These are phyloP conservation scores for Boletus reticulatus DNA, from an alignment of 768 basidiomycete species.

Conservation along the genomic window DNA sequence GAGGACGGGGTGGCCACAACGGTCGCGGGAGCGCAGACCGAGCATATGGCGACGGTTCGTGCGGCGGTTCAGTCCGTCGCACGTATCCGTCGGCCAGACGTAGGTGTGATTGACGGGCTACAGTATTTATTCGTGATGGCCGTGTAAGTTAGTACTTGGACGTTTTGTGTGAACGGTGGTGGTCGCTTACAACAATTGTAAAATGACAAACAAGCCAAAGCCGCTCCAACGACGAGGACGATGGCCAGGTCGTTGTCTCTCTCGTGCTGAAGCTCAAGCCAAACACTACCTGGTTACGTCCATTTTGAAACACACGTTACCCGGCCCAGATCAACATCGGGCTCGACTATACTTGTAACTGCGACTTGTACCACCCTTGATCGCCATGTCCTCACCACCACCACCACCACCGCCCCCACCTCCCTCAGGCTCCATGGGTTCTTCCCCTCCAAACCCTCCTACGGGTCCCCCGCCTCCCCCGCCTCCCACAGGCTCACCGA, in stretches of 20 bases:
- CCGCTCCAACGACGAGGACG: background rate
- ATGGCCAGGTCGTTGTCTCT: background rate
- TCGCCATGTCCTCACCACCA: slow-evolving; percentile 12
- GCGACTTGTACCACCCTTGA: no score
- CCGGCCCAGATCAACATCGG: slow-evolving; percentile 11
- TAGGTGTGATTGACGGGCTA: background rate
- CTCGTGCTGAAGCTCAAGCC: no score
- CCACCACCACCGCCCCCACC: background rate
- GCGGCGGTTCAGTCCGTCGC: slow-evolving; percentile 22
- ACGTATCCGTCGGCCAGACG: slow-evolving; percentile 18
- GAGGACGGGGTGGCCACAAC: background rate
- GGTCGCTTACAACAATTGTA: no score
- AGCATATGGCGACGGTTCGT: slow-evolving; percentile 27
- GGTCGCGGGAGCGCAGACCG: slow-evolving; percentile 17
- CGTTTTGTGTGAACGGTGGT: background rate
- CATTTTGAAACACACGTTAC: slow-evolving; percentile 20
- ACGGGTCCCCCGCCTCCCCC: background rate
- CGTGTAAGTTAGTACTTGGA: background rate
- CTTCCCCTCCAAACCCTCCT: background rate
- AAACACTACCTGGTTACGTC: slow-evolving; percentile 11
- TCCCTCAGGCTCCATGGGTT: background rate
- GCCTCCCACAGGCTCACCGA: background rate
- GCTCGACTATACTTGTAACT: background rate
- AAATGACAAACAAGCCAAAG: background rate
- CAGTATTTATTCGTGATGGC: background rate